phyloP scores from a whole-genome alignment of 805 yeast species.

The Kodamaea restingae region DNA sequence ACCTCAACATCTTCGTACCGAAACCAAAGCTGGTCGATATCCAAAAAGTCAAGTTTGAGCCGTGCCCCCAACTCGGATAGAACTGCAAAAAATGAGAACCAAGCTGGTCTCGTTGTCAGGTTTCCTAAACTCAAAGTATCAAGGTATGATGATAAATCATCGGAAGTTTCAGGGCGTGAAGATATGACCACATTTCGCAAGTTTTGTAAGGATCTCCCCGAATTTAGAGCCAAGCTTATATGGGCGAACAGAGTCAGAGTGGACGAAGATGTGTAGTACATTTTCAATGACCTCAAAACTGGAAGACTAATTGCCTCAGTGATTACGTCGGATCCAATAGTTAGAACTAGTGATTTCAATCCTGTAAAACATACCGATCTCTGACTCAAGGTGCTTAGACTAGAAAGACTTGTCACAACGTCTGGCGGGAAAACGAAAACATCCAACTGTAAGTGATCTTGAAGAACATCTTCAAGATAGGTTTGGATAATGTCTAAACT shows the following conservation, averaged over 20 bases:
- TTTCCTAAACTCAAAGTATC: not conserved
- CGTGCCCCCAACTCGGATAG: not conserved
- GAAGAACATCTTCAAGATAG: not conserved
- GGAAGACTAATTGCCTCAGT: not conserved
- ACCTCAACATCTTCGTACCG: constrained; percentile 6
- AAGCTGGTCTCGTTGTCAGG: not conserved
- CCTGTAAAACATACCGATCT: not conserved
- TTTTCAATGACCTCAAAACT: not conserved
- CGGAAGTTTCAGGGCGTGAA: not conserved
- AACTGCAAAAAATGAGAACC: constrained; percentile 5
- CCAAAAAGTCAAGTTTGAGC: not conserved
- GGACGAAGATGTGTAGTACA: not conserved
- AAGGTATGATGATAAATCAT: not conserved
- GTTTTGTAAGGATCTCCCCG: constrained; percentile 2
- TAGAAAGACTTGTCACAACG: constrained; percentile 1
- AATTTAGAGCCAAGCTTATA: constrained; percentile 1
- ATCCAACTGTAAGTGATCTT: not conserved
- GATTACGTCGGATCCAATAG: constrained; percentile 1
- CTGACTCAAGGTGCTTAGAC: not conserved
- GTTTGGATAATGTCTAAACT: constrained; percentile 3
- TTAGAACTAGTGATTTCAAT: constrained; percentile 1
- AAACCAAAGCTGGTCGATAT: constrained; percentile 14
- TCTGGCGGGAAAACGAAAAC: constrained; percentile 4
- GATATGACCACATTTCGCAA: not conserved
- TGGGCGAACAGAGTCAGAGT: not conserved